A percentile compares a stretch with the other conserved stretches of the same genome.
phyloP scores from a whole-genome alignment of 129 eudicot genomes.

The Scalesia atractyloides region DNA sequence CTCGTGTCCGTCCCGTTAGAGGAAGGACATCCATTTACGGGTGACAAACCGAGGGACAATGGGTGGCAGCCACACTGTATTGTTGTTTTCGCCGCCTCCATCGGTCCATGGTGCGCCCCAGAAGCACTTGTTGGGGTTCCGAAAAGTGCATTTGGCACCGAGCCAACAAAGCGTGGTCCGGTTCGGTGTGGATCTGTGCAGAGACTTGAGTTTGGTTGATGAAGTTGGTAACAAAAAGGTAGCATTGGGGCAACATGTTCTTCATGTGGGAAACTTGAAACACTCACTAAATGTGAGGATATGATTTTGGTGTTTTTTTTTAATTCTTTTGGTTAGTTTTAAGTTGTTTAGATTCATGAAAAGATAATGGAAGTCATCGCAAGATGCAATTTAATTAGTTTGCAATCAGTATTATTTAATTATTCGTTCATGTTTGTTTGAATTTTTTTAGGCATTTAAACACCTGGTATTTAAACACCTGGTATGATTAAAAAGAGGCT shows the following conservation, averaged over 20 bases:
- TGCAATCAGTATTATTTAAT: background rate
- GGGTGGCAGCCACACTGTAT: conserved; percentile 75
- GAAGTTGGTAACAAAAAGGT: conserved; percentile 74
- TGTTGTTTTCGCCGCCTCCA: conserved; percentile 80
- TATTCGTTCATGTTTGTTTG: background rate
- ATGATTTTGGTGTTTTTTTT: conserved; percentile 27
- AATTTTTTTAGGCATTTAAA: background rate
- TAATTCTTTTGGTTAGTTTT: background rate
- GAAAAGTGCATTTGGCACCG: conserved; percentile 66
- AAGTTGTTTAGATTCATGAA: conserved; percentile 19
- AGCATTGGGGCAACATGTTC: conserved; percentile 77
- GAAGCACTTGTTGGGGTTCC: conserved; percentile 80
- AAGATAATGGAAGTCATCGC: conserved; percentile 32
- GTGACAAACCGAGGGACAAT: conserved; percentile 63
- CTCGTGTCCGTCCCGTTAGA: conserved; percentile 57
- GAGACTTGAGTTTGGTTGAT: conserved; percentile 90
- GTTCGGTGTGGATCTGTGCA: conserved; percentile 80
- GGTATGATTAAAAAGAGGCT: background rate
- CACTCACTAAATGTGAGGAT: conserved; percentile 68
- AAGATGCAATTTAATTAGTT: conserved; percentile 36
- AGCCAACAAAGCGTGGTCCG: conserved; percentile 54
- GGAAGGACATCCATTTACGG: conserved; percentile 59
- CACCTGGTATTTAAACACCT: too few relatives aligned
- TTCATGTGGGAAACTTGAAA: conserved; percentile 76
- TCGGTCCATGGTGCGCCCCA: conserved; percentile 74